A percentile compares a stretch with the other conserved stretches of the same genome.
These are phyloP conservation scores for Coemansia sp. DNA, from an alignment of 192 early-diverging fungal genomes.

Conservation along the genomic window DNA sequence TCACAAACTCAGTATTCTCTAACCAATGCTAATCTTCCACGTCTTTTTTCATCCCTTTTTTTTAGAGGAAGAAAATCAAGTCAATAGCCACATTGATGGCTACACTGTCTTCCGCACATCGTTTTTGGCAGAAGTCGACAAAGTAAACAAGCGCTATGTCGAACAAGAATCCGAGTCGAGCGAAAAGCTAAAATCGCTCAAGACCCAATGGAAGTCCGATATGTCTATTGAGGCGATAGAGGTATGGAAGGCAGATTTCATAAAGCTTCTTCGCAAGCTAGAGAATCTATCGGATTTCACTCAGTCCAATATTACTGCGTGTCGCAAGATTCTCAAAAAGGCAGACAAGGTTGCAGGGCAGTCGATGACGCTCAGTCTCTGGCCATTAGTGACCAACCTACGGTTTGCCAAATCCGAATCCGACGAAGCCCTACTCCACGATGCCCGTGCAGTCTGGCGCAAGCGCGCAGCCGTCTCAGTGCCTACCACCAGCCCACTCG, in stretches of 20 bases:
- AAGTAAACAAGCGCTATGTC: constrained; percentile 58
- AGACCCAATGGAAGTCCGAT: constrained; percentile 22
- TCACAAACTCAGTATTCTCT: background rate
- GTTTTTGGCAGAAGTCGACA: constrained; percentile 55
- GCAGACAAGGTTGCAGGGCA: constrained; percentile 56
- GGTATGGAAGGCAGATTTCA: constrained; percentile 30
- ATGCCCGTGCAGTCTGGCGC: constrained; percentile 57
- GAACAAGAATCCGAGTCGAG: constrained; percentile 44
- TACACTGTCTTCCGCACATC: constrained; percentile 45
- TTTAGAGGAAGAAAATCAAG: background rate
- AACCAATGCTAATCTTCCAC: background rate
- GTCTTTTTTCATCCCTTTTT: background rate
- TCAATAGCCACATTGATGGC: background rate
- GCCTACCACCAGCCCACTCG: constrained; percentile 1
- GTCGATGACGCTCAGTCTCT: constrained; percentile 53
- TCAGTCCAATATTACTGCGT: constrained; percentile 62
- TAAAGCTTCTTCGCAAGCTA: constrained; percentile 24
- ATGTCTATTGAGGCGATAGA: constrained; percentile 7
- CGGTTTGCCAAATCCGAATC: constrained; percentile 62
- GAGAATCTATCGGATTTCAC: constrained; percentile 57
- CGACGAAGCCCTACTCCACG: constrained; percentile 57
- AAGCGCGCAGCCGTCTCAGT: constrained; percentile 22
- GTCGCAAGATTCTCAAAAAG: constrained; percentile 70
- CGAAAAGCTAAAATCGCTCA: constrained; percentile 17
- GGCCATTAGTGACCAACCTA: constrained; percentile 56